phyloP scores from a whole-genome alignment of 2,329 filamentous ascomycete genomes.

The Alternaria rosae region DNA sequence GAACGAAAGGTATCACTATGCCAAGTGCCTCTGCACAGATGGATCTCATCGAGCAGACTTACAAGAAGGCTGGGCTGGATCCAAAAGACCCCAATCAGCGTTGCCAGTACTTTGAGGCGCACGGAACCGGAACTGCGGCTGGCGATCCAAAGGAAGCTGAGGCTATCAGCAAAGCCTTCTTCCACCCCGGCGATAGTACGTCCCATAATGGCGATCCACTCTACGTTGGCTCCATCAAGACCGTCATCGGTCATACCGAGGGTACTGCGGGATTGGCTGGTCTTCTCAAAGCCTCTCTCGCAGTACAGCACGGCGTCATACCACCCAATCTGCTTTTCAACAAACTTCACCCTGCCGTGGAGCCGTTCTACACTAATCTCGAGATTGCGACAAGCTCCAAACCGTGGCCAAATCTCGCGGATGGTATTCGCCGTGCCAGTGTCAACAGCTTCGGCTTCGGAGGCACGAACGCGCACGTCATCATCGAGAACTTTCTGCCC shows the following conservation, averaged over 20 bases:
- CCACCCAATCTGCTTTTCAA: constrained; percentile 47
- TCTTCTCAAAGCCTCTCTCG: constrained; percentile 48
- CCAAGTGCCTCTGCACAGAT: constrained; percentile 56
- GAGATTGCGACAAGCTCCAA: constrained; percentile 7
- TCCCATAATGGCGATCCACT: constrained; percentile 1
- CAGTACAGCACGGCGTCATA: constrained; percentile 31
- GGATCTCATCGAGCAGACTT: constrained; percentile 39
- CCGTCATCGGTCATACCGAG: constrained; percentile 54
- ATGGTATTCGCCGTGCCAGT: constrained; percentile 20
- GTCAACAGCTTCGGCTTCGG: constrained; percentile 39
- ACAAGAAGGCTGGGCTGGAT: constrained; percentile 49
- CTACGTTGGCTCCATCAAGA: constrained; percentile 42
- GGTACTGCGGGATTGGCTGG: constrained; percentile 50
- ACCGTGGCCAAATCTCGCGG: constrained; percentile 19
- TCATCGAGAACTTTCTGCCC: constrained; percentile 25
- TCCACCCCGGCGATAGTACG: constrained; percentile 2
- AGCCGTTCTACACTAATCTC: constrained; percentile 25
- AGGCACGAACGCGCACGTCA: constrained; percentile 39
- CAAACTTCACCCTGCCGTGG: constrained; percentile 43
- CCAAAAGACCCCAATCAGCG: neutral
- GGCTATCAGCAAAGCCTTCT: constrained; percentile 17
- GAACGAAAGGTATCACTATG: constrained; percentile 51
- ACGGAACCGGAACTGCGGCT: constrained; percentile 27
- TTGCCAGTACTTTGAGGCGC: constrained; percentile 38
- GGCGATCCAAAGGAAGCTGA: constrained; percentile 39